These are phyloP conservation scores for Ogataea methylovora DNA, from an alignment of 805 yeast genomes.

Conservation along the genomic window DNA sequence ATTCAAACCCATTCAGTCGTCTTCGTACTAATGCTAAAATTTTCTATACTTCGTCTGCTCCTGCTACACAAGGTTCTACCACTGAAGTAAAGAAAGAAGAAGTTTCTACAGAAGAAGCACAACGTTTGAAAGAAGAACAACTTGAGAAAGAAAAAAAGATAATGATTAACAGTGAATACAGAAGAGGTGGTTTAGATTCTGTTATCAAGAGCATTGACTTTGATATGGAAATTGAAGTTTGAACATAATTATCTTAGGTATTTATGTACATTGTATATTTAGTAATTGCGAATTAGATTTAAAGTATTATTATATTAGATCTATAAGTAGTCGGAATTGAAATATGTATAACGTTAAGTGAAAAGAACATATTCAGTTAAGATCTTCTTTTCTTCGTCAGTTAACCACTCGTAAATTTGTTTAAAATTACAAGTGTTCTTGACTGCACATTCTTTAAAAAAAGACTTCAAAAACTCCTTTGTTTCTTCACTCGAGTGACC, in stretches of 20 bases:
- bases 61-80: neutral
- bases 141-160: constrained; percentile 10
- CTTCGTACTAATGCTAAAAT: constrained; percentile 81
- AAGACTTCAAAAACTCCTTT: constrained; percentile 35
- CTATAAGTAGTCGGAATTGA: no score
- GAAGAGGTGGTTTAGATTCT: constrained; percentile 24
- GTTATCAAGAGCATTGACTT: constrained; percentile 21
- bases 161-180: constrained; percentile 22
- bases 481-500: constrained; percentile 25
- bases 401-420: constrained; percentile 36
- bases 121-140: constrained; percentile 34
- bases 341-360: constrained; percentile 5
- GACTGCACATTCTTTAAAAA: constrained; percentile 50
- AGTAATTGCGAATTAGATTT: no score
- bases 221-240: constrained; percentile 18
- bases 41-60: constrained; percentile 48
- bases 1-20: constrained; percentile 76
- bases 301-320: no score
- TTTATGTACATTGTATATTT: no score
- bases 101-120: constrained; percentile 31
- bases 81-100: constrained; percentile 38
- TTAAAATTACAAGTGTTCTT: constrained; percentile 46
- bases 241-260: neutral
- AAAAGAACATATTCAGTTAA: constrained; percentile 36
- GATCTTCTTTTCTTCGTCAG: constrained; percentile 45